A percentile compares a stretch with the other conserved stretches of the same genome.
These are phyloP conservation scores for Rhodotorula sp. DNA, from an alignment of 1,284 basidiomycete genomes.

Conservation along the genomic window DNA sequence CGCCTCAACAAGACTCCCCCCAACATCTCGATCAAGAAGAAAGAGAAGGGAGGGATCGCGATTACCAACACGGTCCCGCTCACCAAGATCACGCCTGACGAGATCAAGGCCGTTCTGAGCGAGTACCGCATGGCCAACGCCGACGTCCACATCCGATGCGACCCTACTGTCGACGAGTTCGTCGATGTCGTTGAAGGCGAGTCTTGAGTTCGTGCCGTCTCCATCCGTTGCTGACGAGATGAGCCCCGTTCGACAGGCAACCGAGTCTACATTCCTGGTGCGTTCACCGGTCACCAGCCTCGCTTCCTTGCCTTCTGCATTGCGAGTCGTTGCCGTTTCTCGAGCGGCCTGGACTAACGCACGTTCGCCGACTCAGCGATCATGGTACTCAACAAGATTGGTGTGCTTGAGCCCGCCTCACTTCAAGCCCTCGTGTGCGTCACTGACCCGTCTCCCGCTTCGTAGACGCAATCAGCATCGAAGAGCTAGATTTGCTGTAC, in stretches of 20 bases:
- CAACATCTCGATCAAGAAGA: slow-evolving; percentile 71
- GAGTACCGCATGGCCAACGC: slow-evolving; percentile 86
- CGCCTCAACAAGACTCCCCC: slow-evolving; percentile 94
- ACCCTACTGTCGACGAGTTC: slow-evolving; percentile 94
- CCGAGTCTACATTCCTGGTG: slow-evolving; percentile 82
- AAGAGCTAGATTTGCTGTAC: slow-evolving; percentile 92
- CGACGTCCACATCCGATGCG: slow-evolving; percentile 91
- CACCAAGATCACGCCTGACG: slow-evolving; percentile 93
- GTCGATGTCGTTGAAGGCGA: slow-evolving; percentile 69
- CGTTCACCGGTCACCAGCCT: not conserved
- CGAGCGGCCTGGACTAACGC: too few species aligned
- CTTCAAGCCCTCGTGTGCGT: not conserved
- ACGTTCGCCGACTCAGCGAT: slow-evolving; percentile 55
- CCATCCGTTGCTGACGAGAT: slow-evolving; percentile 83
- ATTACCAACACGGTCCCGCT: slow-evolving; percentile 95
- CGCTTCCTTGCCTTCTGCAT: not conserved
- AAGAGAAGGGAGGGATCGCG: slow-evolving; percentile 83
- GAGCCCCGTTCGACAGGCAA: slow-evolving; percentile 71
- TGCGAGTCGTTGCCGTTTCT: too few species aligned
- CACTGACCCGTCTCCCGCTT: not conserved
- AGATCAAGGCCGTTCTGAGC: slow-evolving; percentile 91
- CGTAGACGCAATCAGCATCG: slow-evolving; percentile 79
- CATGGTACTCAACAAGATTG: slow-evolving; percentile 66
- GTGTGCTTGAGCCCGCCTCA: slow-evolving; percentile 51
- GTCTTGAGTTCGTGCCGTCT: not conserved